Evolutionary conservation across 768 basidiomycete species (phyloP), one percentile per base, ranked within the genome.

Genomic region (Russula olivacea): DNA sequence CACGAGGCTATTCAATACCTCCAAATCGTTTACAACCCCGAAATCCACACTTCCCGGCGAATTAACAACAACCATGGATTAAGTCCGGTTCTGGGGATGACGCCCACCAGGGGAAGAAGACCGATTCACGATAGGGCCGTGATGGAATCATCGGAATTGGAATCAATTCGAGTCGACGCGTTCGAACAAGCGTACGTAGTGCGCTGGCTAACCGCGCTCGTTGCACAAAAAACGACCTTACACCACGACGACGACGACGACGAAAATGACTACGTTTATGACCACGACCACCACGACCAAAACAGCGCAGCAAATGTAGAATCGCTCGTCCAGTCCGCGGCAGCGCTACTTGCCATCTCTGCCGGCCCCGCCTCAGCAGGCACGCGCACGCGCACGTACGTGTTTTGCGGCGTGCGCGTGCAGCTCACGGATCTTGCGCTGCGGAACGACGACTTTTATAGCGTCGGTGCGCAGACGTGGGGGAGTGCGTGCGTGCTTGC

Each of bases 391-490:
- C 85, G 87, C 23, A 72, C 73, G 19, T 83, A 87, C 64, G 69
- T 70, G 0, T 87, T 91, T 59, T 66, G 68, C 2, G 68, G 67
- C 49, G 67, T 78, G 43, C 68, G 74, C 12, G 74, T 88, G 12
- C 70, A 76, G 56, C 68, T 94, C 54, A 84, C 77, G 34, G 92
- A 93, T 71, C 79, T 85, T 2, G 83, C 89, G 2, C 74, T 92
- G 48, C 81, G 85, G 55, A 85, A 89, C 59, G 74, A 79, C n/a
- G 87, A 90, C 67, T 86, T 83, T 65, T 74, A 77, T 14, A 88
- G 85, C 59, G 84, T 92, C 19, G 92, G 92, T 1, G 85, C 90
- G 30, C 92, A 93, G 74, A 94, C 91, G 0, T 95, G 92, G 93
- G 91, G 91, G 4, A 84, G 87, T 11, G 87, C 90, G 3, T 91